Evolutionary conservation across 768 basidiomycete genomes (phyloP).

Genomic region (Austroboletus eburneus): DNA sequence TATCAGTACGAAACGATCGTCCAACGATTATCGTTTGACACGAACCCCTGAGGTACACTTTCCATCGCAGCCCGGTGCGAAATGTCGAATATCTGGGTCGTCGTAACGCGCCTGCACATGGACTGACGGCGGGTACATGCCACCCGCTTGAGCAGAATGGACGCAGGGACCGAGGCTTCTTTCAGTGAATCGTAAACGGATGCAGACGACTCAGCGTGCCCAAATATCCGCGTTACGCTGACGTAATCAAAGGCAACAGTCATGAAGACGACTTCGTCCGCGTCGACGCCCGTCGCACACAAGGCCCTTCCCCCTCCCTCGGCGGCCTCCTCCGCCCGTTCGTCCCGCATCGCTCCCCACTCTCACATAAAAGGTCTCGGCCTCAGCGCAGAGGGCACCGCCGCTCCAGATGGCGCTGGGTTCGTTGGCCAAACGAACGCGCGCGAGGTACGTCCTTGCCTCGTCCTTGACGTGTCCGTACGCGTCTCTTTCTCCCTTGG

Average conservation of each 20-base stretch:
- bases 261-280: constrained; percentile 39
- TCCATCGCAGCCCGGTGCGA: too few relatives aligned
- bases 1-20: too few relatives aligned
- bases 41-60: too few relatives aligned
- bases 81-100: too few relatives aligned
- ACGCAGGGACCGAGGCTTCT: too few relatives aligned
- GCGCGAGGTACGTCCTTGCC: constrained; percentile 59
- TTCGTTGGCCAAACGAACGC: constrained; percentile 90
- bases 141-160: too few relatives aligned
- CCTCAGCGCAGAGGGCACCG: constrained; percentile 77
- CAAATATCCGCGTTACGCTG: background rate
- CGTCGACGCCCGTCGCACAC: constrained; percentile 53
- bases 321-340: constrained; percentile 54
- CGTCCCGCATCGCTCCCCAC: constrained; percentile 83
- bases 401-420: constrained; percentile 67
- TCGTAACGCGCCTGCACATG: too few relatives aligned
- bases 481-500: background rate
- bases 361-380: constrained; percentile 98
- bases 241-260: too few relatives aligned
- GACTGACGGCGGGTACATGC: too few relatives aligned
- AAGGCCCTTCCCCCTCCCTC: constrained; percentile 72
- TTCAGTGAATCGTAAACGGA: too few relatives aligned
- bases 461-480: background rate
- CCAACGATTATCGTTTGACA: too few relatives aligned
- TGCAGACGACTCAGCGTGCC: too few relatives aligned